phyloP scores from a whole-genome alignment of 139 green algal species.

The Monoraphidium neglectum region DNA sequence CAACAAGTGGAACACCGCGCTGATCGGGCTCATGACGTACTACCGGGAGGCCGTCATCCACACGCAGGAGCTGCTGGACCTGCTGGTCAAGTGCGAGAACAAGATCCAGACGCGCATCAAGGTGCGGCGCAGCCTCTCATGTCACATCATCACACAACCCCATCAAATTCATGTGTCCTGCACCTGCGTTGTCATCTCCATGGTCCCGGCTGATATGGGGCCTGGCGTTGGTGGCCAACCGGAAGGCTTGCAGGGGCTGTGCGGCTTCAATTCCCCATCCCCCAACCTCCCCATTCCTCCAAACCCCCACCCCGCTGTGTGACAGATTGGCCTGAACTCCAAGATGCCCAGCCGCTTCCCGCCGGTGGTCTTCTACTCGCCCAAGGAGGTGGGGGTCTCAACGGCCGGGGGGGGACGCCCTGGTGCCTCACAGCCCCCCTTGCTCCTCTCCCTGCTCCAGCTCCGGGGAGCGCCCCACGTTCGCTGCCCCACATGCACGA shows the following conservation, averaged over 20 bases:
- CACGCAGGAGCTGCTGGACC: slow-evolving; percentile 98
- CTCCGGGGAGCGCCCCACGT: no score
- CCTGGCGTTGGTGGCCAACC: no score
- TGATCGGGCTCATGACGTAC: slow-evolving; percentile 99
- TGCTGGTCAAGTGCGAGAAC: slow-evolving; percentile 99
- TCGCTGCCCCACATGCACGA: no score
- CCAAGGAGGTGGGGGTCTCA: slow-evolving; percentile 86
- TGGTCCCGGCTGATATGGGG: no score
- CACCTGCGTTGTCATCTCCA: no score
- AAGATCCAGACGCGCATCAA: slow-evolving; percentile 96
- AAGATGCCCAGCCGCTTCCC: slow-evolving; percentile 98
- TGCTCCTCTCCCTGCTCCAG: no score
- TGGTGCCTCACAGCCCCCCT: no score
- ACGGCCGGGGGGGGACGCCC: no score
- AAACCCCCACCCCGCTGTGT: background rate
- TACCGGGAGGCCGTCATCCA: slow-evolving; percentile 89
- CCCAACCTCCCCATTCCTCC: background rate
- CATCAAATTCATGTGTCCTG: no score
- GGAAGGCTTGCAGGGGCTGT: no score
- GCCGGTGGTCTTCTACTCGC: slow-evolving; percentile 97
- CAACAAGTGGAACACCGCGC: slow-evolving; percentile 99
- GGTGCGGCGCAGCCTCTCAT: background rate
- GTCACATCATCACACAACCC: background rate
- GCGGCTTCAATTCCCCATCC: background rate
- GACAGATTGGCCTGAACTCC: slow-evolving; percentile 96